A percentile compares a stretch with the other conserved stretches of the same genome.
Evolutionary conservation across 371 early-diverging fungal species (phyloP).

Genomic region (Rhizopus arrhizus): DNA sequence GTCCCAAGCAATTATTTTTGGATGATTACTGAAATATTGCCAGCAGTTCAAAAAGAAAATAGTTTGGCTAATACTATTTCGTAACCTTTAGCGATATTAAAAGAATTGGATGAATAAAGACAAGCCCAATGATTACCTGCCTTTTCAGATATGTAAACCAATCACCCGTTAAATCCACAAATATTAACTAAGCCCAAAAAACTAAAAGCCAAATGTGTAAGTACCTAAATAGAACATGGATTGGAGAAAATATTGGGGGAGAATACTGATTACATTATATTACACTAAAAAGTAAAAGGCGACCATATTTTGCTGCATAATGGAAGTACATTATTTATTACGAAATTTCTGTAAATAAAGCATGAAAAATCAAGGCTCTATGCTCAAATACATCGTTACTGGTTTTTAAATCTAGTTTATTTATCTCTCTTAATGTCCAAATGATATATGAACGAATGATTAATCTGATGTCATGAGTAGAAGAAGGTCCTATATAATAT

Average conservation of each 20-base stretch:
- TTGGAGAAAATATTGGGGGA: background rate
- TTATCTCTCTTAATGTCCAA: no score
- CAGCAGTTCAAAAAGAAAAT: slow-evolving; percentile 38
- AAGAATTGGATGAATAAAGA: slow-evolving; percentile 49
- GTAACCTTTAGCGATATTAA: slow-evolving; percentile 38
- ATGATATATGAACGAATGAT: no score
- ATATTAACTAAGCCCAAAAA: slow-evolving; percentile 37
- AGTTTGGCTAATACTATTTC: slow-evolving; percentile 39
- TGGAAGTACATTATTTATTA: no score
- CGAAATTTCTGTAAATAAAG: no score
- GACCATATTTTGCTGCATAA: no score
- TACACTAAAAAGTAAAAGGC: no score
- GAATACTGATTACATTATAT: no score
- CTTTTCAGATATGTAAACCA: slow-evolving; percentile 42
- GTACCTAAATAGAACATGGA: slow-evolving; percentile 19
- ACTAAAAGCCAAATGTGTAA: slow-evolving; percentile 46
- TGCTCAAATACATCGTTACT: no score
- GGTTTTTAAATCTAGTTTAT: no score
- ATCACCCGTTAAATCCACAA: slow-evolving; percentile 16
- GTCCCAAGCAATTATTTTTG: slow-evolving; percentile 38
- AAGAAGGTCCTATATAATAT: no score
- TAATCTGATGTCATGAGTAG: no score
- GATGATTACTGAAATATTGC: slow-evolving; percentile 43
- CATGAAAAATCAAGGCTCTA: no score
- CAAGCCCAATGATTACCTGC: slow-evolving; percentile 51